Conservation (phyloP, 2,329 filamentous ascomycete species). For the Pestalotiopsis sp. region DNA sequence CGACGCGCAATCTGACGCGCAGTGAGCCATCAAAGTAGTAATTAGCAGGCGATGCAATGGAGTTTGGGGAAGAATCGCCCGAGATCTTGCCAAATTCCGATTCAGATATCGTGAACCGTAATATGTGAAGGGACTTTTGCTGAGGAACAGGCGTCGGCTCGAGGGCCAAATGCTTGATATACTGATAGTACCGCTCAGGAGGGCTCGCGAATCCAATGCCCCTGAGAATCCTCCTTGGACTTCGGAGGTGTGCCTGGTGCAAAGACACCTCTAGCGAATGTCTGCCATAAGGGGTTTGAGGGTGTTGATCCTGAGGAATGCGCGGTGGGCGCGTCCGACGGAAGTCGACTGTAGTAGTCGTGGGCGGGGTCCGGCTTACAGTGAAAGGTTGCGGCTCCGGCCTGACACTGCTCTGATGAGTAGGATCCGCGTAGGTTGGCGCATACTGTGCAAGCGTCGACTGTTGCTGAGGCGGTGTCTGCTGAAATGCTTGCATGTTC, state of each 20-base stretch:
- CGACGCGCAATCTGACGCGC: constrained; percentile 71
- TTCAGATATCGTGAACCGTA: constrained; percentile 49
- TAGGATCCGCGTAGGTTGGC: background rate
- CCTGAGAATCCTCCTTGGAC: constrained; percentile 46
- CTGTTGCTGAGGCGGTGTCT: background rate
- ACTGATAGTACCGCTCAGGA: constrained; percentile 56
- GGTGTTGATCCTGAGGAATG: constrained; percentile 35
- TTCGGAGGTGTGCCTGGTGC: constrained; percentile 50
- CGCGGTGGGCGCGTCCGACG: background rate
- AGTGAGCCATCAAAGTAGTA: constrained; percentile 54
- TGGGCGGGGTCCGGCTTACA: background rate
- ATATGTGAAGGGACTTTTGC: constrained; percentile 39
- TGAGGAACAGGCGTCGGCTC: constrained; percentile 44
- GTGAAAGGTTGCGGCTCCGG: background rate
- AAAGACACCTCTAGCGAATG: constrained; percentile 45
- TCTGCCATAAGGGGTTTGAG: constrained; percentile 42
- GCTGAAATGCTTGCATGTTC: background rate
- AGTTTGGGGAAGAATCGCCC: constrained; percentile 23
- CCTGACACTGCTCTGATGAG: constrained; percentile 1
- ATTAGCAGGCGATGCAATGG: constrained; percentile 37
- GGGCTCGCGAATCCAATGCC: constrained; percentile 12
- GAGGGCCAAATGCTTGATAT: constrained; percentile 53
- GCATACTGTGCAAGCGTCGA: background rate
- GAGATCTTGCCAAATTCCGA: constrained; percentile 39
- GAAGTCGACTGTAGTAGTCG: background rate